Conservation (phyloP, 208 protist species). For the Acanthamoeba sp. region DNA sequence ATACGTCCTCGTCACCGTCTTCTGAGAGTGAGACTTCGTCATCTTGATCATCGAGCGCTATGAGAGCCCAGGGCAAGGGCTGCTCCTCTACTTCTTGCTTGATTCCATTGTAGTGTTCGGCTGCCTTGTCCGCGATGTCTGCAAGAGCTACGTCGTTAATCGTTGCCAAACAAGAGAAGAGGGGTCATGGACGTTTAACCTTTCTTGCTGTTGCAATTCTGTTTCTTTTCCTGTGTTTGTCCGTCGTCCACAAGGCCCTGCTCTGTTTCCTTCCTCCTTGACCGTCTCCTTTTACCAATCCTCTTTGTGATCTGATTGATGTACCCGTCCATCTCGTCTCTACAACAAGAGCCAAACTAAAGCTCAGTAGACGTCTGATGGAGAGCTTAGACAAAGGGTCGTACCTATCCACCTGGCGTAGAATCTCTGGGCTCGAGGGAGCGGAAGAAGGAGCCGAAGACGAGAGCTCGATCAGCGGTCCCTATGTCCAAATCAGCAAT, state of each 20-base stretch:
- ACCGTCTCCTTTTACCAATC: not conserved
- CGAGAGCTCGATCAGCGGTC: not conserved
- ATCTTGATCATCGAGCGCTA: not conserved
- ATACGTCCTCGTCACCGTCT: not conserved
- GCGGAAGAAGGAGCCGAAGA: not conserved
- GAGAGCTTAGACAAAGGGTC: no score
- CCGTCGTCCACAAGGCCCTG: not conserved
- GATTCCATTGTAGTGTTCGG: no score
- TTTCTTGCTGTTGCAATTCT: not conserved
- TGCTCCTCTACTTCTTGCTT: not conserved
- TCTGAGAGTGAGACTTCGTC: not conserved
- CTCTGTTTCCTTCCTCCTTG: not conserved
- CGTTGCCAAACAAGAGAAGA: no score
- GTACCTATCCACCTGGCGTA: conserved; percentile 1
- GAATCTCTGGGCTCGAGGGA: conserved; percentile 3
- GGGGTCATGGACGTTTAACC: no score
- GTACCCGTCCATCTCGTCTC: conserved; percentile 53
- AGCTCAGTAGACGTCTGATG: no score
- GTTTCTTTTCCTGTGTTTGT: not conserved
- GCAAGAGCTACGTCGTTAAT: no score
- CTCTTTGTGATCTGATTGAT: conserved; percentile 1
- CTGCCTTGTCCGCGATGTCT: no score
- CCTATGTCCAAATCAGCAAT: not conserved
- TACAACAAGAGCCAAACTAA: not conserved
- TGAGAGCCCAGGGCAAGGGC: not conserved